Base-by-base conservation (phyloP, 768 basidiomycete genomes). In the Lactifluus echinatus region DNA sequence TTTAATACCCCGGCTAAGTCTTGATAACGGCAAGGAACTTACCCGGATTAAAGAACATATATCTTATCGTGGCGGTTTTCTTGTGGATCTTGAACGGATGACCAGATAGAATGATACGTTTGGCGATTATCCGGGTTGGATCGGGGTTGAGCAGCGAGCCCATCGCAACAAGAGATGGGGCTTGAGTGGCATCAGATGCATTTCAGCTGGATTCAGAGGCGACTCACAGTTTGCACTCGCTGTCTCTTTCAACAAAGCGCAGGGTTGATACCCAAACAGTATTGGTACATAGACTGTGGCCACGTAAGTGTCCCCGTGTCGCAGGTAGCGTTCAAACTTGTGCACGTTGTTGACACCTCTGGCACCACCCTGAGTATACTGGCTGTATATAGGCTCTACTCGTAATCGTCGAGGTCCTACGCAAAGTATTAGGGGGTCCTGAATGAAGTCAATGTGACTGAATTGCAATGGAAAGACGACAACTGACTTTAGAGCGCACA, bases 1-100 rank as follows among this genome's bases (percentile, higher is more conserved):
- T 19, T 56, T 17, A 42, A 45, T 15, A 15, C 17, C 21, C 33
- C 28, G 57, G 63, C 61, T 31, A 56, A 42, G 61, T 28, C 54
- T n/a, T 26, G 50, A 47, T 29, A 45, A n/a, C 39, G 47, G 23
- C 23, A 51, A n/a, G 46, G 31, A 39, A 54, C 77, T 29, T 63
- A 88, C 87, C 87, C 39, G 84, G 65, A 70, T 94, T 87, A 79
- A 99, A 98, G 75, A 98, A 98, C 91, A 99, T 90, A 75, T 97
- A 98, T 54, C 95, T 85, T 64, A 99, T 85, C 6, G 95, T 98
- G 2, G 94, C 95, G 5, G 91, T 92, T 76, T 92, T 93, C 69
- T 93, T 92, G 78, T 98, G 94, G 1, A 97, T 85, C 67, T 93
- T 94, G 82, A 93, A 89, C 1, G 95, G 95, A 71, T 96, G 93